A percentile compares a stretch with the other conserved stretches of the same genome.
phyloP scores from a whole-genome alignment of 2,329 filamentous ascomycete species.

The Tetracladium maxilliforme region DNA sequence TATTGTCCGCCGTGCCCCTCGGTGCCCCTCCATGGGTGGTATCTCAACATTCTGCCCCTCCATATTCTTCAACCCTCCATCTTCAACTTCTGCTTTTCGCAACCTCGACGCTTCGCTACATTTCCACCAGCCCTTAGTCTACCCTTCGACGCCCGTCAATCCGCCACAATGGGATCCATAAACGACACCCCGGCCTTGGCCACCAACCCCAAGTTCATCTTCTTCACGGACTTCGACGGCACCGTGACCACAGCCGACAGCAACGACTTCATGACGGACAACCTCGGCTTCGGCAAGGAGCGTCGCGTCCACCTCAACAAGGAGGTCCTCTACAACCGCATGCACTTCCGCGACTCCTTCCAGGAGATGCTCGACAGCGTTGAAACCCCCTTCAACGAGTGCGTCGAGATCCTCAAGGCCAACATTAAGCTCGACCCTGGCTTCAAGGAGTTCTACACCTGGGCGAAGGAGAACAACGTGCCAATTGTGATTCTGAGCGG shows the following conservation, averaged over 20 bases:
- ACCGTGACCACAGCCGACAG: slow-evolving; percentile 68
- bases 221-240: slow-evolving; percentile 98
- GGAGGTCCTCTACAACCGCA: slow-evolving; percentile 57
- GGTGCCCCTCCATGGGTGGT: too few relatives aligned
- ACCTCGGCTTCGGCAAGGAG: slow-evolving; percentile 66
- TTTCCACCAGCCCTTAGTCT: slow-evolving; percentile 1
- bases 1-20: too few relatives aligned
- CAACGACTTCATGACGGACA: slow-evolving; percentile 71
- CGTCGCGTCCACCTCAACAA: slow-evolving; percentile 60
- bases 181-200: slow-evolving; percentile 34
- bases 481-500: slow-evolving; percentile 85
- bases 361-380: slow-evolving; percentile 85
- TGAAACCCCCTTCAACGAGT: slow-evolving; percentile 64
- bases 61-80: too few relatives aligned
- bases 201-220: slow-evolving; percentile 76
- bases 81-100: background rate
- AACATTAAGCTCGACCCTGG: slow-evolving; percentile 82
- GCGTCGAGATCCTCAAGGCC: slow-evolving; percentile 60
- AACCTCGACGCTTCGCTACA: background rate
- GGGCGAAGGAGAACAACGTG: slow-evolving; percentile 67
- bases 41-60: too few relatives aligned
- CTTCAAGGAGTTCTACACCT: slow-evolving; percentile 79
- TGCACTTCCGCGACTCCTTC: slow-evolving; percentile 76
- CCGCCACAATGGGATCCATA: slow-evolving; percentile 24
- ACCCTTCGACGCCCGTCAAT: slow-evolving; percentile 1